phyloP scores from a whole-genome alignment of 2,329 filamentous ascomycete genomes.

The Beauveria australis region DNA sequence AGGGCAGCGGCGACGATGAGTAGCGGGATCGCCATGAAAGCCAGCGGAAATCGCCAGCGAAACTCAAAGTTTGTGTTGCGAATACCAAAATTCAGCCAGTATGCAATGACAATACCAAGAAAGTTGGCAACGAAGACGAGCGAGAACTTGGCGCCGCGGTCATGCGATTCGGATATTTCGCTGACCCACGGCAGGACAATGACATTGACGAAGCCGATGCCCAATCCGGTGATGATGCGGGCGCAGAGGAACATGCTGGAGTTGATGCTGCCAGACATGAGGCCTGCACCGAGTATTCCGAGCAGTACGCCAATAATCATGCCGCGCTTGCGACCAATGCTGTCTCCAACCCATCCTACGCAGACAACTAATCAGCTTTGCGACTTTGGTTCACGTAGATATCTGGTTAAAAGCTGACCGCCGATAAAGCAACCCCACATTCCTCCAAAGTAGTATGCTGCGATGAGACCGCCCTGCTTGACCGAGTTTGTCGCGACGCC shows the following conservation, averaged over 20 bases:
- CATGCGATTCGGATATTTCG: slow-evolving; percentile 37
- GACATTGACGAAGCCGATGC: slow-evolving; percentile 42
- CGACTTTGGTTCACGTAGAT: background rate
- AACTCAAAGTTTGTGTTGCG: slow-evolving; percentile 21
- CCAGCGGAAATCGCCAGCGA: slow-evolving; percentile 30
- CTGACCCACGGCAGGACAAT: slow-evolving; percentile 41
- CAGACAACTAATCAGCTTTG: background rate
- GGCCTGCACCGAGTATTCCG: slow-evolving; percentile 38
- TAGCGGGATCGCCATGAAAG: slow-evolving; percentile 33
- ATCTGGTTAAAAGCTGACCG: slow-evolving; percentile 15
- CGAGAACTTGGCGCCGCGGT: slow-evolving; percentile 37
- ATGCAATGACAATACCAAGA: slow-evolving; percentile 36
- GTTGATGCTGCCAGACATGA: slow-evolving; percentile 36
- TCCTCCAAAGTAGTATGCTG: slow-evolving; percentile 44
- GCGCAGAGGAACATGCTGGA: slow-evolving; percentile 41
- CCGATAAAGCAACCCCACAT: slow-evolving; percentile 43
- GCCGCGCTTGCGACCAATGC: slow-evolving; percentile 39
- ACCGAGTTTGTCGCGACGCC: slow-evolving; percentile 38
- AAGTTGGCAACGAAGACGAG: slow-evolving; percentile 47
- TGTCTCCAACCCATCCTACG: slow-evolving; percentile 38
- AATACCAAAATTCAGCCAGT: slow-evolving; percentile 31
- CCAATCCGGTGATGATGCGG: slow-evolving; percentile 42
- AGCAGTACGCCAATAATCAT: slow-evolving; percentile 38
- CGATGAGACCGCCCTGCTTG: slow-evolving; percentile 43
- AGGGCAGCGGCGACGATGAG: slow-evolving; percentile 30